phyloP scores from a whole-genome alignment of 2,329 filamentous ascomycete species.

The Penicillium corylophilum region DNA sequence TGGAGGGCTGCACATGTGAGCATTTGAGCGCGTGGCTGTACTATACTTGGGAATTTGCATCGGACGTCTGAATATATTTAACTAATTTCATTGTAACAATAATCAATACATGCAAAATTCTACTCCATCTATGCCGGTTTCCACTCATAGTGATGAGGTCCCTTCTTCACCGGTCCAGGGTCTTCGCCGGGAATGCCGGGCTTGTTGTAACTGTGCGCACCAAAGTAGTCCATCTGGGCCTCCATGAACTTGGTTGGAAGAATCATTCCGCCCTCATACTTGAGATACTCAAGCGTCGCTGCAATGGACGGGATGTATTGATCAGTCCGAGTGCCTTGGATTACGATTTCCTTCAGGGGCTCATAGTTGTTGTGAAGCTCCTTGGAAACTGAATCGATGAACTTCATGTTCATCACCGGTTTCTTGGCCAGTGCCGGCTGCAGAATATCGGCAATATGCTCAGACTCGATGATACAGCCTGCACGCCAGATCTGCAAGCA shows the following conservation, averaged over 20 bases:
- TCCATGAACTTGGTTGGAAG: slow-evolving; percentile 69
- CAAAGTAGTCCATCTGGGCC: slow-evolving; percentile 70
- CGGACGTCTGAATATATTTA: neutral
- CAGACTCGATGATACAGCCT: slow-evolving; percentile 70
- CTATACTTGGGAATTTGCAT: neutral
- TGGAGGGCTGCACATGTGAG: too few relatives aligned
- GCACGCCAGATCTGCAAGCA: slow-evolving; percentile 62
- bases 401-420: slow-evolving; percentile 38
- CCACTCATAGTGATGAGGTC: slow-evolving; percentile 66
- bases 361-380: slow-evolving; percentile 55
- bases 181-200: slow-evolving; percentile 52
- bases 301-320: slow-evolving; percentile 61
- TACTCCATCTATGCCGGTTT: slow-evolving; percentile 37
- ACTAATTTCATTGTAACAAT: neutral
- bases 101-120: neutral
- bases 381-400: slow-evolving; percentile 48
- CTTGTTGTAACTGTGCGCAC: slow-evolving; percentile 63
- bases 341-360: slow-evolving; percentile 56
- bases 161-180: slow-evolving; percentile 53
- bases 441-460: slow-evolving; percentile 63
- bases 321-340: slow-evolving; percentile 57
- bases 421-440: slow-evolving; percentile 32
- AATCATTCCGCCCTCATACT: slow-evolving; percentile 59
- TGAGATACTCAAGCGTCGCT: slow-evolving; percentile 65
- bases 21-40: neutral